These are phyloP conservation scores for Aphanomyces astaci DNA, from an alignment of 352 stramenopile genomes.

Conservation along the genomic window DNA sequence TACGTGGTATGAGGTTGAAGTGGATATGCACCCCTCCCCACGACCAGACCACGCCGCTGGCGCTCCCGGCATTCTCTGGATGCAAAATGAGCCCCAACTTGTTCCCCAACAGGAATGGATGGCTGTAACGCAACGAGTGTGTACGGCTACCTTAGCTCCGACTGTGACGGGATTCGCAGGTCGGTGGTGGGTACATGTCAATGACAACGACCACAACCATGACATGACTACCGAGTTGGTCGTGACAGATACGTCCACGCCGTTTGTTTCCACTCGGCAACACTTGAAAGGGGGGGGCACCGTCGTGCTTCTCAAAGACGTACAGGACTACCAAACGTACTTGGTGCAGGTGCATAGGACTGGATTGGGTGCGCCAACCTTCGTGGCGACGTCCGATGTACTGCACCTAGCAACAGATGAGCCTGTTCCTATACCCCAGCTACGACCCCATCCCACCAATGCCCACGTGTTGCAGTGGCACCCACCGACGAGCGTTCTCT, in stretches of 20 bases:
- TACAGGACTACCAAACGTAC: background rate
- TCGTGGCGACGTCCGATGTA: background rate
- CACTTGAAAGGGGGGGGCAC: background rate
- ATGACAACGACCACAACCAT: background rate
- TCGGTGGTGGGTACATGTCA: background rate
- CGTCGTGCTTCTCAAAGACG: background rate
- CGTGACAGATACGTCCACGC: background rate
- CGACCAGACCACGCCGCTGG: background rate
- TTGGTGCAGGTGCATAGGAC: background rate
- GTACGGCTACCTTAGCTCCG: background rate
- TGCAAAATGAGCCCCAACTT: too few species aligned
- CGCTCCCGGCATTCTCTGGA: background rate
- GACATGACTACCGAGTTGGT: background rate
- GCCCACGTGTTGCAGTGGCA: background rate
- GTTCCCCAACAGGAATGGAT: too few species aligned
- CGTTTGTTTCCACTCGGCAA: background rate
- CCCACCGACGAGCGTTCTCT: background rate
- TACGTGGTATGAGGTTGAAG: background rate
- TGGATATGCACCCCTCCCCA: background rate
- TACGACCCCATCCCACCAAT: background rate
- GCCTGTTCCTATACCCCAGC: background rate
- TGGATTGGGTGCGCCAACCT: background rate
- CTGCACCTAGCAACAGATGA: background rate
- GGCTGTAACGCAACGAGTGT: background rate
- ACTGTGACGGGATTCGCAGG: background rate